phyloP scores from a whole-genome alignment of 106 monocot genomes.

The Cymbidium sinense region DNA sequence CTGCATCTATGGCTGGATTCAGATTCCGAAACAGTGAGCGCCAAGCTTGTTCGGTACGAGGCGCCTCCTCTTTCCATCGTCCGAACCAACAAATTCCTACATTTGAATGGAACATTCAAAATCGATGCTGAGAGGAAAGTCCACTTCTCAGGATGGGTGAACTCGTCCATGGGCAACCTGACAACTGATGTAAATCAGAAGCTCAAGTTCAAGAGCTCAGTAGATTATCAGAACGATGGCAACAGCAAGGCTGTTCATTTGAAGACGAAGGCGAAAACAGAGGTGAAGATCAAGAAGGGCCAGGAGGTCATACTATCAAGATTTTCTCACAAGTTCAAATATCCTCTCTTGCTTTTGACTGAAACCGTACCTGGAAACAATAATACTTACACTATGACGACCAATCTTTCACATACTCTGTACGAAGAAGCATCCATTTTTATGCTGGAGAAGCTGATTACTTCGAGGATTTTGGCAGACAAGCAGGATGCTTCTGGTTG shows the following conservation, averaged over 20 bases:
- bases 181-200: slow-evolving; percentile 45
- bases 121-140: slow-evolving; percentile 27
- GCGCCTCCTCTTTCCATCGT: slow-evolving; percentile 20
- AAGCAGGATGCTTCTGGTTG: slow-evolving; percentile 43
- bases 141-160: slow-evolving; percentile 59
- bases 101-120: slow-evolving; percentile 47
- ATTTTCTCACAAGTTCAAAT: slow-evolving; percentile 22
- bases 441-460: slow-evolving; percentile 7
- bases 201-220: slow-evolving; percentile 29
- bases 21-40: slow-evolving; percentile 10
- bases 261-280: slow-evolving; percentile 30
- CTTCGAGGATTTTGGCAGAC: slow-evolving; percentile 15
- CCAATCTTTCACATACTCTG: slow-evolving; percentile 44
- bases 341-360: slow-evolving; percentile 34
- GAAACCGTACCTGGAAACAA: slow-evolving; percentile 23
- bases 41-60: slow-evolving; percentile 22
- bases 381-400: slow-evolving; percentile 23
- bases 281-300: slow-evolving; percentile 5
- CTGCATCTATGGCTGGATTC: slow-evolving; percentile 66
- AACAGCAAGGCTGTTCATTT: slow-evolving; percentile 29
- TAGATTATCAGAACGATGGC: slow-evolving; percentile 33
- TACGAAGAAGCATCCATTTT: slow-evolving; percentile 14
- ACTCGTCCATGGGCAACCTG: slow-evolving; percentile 57
- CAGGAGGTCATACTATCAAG: neutral
- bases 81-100: slow-evolving; percentile 9